Percentiles rank a stretch among this genome's conserved stretches.
Conservation (phyloP, 768 basidiomycete genomes). For the Holtermanniella nyarrowii region DNA sequence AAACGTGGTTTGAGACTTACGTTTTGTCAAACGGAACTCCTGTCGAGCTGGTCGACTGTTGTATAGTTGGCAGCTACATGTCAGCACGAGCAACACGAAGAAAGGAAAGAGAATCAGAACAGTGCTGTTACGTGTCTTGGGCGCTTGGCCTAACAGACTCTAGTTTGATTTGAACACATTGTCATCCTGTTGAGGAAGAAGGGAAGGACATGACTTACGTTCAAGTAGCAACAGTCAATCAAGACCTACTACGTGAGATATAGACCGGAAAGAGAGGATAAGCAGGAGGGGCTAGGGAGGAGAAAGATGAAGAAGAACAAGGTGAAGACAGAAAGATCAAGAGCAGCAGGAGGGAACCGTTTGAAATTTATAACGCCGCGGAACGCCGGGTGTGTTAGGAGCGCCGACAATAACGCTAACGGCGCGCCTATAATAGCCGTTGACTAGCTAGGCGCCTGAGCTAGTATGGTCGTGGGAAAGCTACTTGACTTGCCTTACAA, state of each 20-base stretch:
- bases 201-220: conserved; percentile 2
- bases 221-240: not conserved
- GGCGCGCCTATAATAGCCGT: too few species aligned
- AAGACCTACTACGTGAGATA: too few species aligned
- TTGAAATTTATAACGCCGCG: not conserved
- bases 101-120: conserved; percentile 26
- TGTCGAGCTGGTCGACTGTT: too few species aligned
- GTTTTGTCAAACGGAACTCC: too few species aligned
- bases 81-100: not conserved
- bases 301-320: not conserved
- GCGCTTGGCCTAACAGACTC: conserved; percentile 40
- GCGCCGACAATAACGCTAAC: too few species aligned
- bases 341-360: not conserved
- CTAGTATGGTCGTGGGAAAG: too few species aligned
- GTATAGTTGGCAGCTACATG: too few species aligned
- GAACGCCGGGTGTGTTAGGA: too few species aligned
- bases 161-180: conserved; percentile 40
- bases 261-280: not conserved
- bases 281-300: too few species aligned
- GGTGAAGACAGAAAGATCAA: too few species aligned
- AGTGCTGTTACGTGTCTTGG: conserved; percentile 39
- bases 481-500: too few species aligned
- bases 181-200: conserved; percentile 24
- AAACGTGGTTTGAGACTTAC: not conserved
- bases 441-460: too few species aligned